These are phyloP conservation scores for Podosphaera leucotricha DNA, from an alignment of 2,329 filamentous ascomycete species.

Conservation along the genomic window DNA sequence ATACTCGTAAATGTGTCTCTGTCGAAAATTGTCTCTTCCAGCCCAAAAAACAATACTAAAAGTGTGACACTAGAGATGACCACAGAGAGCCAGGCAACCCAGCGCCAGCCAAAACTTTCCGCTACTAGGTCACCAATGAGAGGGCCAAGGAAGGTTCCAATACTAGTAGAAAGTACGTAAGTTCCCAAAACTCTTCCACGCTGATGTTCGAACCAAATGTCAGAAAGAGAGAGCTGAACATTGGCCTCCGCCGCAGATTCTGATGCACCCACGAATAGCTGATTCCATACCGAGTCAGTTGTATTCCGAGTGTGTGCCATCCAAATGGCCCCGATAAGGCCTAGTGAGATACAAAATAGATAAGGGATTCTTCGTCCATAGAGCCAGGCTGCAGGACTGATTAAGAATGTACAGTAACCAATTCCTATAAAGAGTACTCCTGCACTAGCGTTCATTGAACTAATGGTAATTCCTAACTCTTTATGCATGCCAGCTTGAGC, in stretches of 20 bases:
- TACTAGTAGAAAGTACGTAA: slow-evolving; percentile 30
- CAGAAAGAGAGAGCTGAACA: slow-evolving; percentile 31
- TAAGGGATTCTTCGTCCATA: slow-evolving; percentile 32
- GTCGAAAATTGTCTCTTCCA: slow-evolving; percentile 29
- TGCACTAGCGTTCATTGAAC: slow-evolving; percentile 30
- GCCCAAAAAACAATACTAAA: slow-evolving; percentile 24
- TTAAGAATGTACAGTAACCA: slow-evolving; percentile 29
- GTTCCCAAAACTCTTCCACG: slow-evolving; percentile 28
- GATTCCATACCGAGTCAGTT: slow-evolving; percentile 27
- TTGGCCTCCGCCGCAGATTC: slow-evolving; percentile 31
- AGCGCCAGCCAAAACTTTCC: slow-evolving; percentile 26
- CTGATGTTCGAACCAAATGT: slow-evolving; percentile 34
- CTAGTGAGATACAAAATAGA: slow-evolving; percentile 25
- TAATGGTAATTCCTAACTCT: slow-evolving; percentile 26
- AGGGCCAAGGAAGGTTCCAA: slow-evolving; percentile 31
- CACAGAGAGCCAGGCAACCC: slow-evolving; percentile 27
- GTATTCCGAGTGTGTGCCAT: slow-evolving; percentile 22
- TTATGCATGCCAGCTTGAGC: slow-evolving; percentile 25
- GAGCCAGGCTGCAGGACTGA: slow-evolving; percentile 27
- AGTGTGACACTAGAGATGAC: slow-evolving; percentile 25
- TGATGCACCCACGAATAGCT: slow-evolving; percentile 32
- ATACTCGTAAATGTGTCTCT: not conserved
- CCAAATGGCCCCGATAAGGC: slow-evolving; percentile 28
- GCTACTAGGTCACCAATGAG: slow-evolving; percentile 27
- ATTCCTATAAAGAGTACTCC: slow-evolving; percentile 31